Conservation (phyloP, 805 yeast species). For the Hanseniaspora hatyaiensis region DNA sequence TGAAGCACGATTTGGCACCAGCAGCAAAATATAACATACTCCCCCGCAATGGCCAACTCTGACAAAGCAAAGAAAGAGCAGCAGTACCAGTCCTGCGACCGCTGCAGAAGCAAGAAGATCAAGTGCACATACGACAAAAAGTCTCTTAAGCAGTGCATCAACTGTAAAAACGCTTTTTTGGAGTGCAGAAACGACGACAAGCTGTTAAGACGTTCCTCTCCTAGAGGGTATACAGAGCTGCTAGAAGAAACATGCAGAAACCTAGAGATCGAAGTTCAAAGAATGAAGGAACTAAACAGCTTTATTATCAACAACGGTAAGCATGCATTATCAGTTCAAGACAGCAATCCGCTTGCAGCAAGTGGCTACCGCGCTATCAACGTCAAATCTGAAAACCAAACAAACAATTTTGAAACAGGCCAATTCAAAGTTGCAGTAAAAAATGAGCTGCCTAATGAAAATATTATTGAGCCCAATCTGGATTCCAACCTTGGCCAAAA, state of each 20-base stretch:
- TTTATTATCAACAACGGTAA: constrained; percentile 7
- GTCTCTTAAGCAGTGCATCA: constrained; percentile 53
- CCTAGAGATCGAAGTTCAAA: constrained; percentile 67
- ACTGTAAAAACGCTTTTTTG: constrained; percentile 73
- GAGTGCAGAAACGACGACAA: constrained; percentile 83
- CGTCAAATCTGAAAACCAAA: neutral
- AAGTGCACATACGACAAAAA: constrained; percentile 54
- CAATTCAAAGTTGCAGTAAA: constrained; percentile 14
- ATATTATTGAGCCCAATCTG: constrained; percentile 22
- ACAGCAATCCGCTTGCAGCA: too few species aligned
- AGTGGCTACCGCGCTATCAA: too few species aligned
- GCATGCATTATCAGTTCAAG: too few species aligned
- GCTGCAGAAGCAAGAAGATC: constrained; percentile 46
- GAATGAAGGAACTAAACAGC: constrained; percentile 33
- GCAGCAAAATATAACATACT: too few species aligned
- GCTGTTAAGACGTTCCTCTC: constrained; percentile 74
- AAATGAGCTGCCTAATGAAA: constrained; percentile 7
- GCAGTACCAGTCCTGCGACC: constrained; percentile 15
- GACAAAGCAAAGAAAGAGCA: neutral
- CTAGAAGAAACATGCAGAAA: constrained; percentile 80
- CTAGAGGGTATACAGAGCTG: constrained; percentile 85
- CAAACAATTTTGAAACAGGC: constrained; percentile 11
- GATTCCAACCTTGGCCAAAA: constrained; percentile 19
- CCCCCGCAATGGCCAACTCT: too few species aligned
- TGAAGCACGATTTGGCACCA: too few species aligned